Conservation (phyloP, 306 rosid genomes). For the Bauhinia variegata region DNA sequence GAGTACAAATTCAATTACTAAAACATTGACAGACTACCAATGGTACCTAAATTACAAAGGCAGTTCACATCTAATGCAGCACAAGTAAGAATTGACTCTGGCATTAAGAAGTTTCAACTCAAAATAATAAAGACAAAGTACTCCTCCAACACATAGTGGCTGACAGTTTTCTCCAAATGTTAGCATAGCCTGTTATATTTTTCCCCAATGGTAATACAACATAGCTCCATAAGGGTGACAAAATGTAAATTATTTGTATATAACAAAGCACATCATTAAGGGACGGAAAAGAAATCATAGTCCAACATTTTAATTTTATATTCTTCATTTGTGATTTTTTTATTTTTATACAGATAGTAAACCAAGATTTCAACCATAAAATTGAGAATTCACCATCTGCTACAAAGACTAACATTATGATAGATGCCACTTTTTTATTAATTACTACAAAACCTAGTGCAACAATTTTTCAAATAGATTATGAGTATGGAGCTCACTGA, state of each 20-base stretch:
- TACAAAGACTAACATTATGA: slow-evolving; percentile 24
- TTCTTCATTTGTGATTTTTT: slow-evolving; percentile 17
- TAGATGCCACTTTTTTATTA: slow-evolving; percentile 18
- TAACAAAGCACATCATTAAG: slow-evolving; percentile 25
- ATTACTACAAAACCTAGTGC: slow-evolving; percentile 34
- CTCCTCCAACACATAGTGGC: slow-evolving; percentile 11
- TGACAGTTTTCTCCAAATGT: slow-evolving; percentile 24
- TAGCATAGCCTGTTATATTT: slow-evolving; percentile 27
- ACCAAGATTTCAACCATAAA: not conserved
- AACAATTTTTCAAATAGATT: slow-evolving; percentile 23
- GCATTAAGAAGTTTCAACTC: slow-evolving; percentile 24
- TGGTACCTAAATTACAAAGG: not conserved
- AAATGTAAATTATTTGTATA: slow-evolving; percentile 5
- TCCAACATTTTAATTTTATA: slow-evolving; percentile 18
- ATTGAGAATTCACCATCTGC: slow-evolving; percentile 11
- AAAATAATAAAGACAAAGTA: slow-evolving; percentile 8
- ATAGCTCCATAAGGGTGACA: slow-evolving; percentile 22
- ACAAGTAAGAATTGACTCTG: slow-evolving; percentile 17
- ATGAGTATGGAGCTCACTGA: slow-evolving; percentile 54
- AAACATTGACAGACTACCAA: slow-evolving; percentile 28
- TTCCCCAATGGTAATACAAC: slow-evolving; percentile 7
- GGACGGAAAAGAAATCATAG: slow-evolving; percentile 22
- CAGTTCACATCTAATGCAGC: slow-evolving; percentile 19
- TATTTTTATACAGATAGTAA: not conserved
- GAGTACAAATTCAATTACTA: slow-evolving; percentile 17